These are phyloP conservation scores for Fusarium fracticaudum DNA, from an alignment of 2,329 filamentous ascomycete genomes.

Conservation along the genomic window DNA sequence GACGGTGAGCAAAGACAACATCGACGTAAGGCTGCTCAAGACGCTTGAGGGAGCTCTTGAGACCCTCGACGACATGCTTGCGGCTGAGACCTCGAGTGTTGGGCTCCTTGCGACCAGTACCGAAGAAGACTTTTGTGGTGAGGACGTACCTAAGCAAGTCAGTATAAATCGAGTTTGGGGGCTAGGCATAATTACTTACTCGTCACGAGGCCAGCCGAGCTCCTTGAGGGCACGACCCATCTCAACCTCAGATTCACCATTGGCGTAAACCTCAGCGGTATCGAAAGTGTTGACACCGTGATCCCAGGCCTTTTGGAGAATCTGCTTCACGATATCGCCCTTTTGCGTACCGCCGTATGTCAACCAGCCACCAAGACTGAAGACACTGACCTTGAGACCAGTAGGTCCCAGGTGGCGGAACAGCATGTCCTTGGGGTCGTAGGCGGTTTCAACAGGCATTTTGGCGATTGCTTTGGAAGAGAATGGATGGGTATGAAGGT, in stretches of 20 bases:
- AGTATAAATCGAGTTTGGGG: accelerated
- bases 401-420: slow-evolving; percentile 42
- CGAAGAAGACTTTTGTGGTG: slow-evolving; percentile 51
- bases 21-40: slow-evolving; percentile 42
- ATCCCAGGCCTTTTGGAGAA: slow-evolving; percentile 68
- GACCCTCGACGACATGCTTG: slow-evolving; percentile 71
- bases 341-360: slow-evolving; percentile 63
- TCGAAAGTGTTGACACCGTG: slow-evolving; percentile 71
- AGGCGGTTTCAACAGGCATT: slow-evolving; percentile 36
- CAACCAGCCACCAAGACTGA: slow-evolving; percentile 41
- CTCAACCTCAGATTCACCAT: slow-evolving; percentile 69
- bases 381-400: slow-evolving; percentile 42
- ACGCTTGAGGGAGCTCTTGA: slow-evolving; percentile 40
- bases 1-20: slow-evolving; percentile 42
- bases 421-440: slow-evolving; percentile 43
- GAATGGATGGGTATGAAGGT: neutral
- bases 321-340: slow-evolving; percentile 67
- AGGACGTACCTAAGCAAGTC: slow-evolving; percentile 55
- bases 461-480: neutral
- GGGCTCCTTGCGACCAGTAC: slow-evolving; percentile 44
- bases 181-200: slow-evolving; percentile 37
- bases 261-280: slow-evolving; percentile 66
- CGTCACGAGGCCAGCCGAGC: slow-evolving; percentile 67
- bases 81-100: slow-evolving; percentile 72
- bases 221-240: slow-evolving; percentile 69